These are phyloP conservation scores for Cornus controversa DNA, from an alignment of 148 eudicot species.

Conservation along the genomic window DNA sequence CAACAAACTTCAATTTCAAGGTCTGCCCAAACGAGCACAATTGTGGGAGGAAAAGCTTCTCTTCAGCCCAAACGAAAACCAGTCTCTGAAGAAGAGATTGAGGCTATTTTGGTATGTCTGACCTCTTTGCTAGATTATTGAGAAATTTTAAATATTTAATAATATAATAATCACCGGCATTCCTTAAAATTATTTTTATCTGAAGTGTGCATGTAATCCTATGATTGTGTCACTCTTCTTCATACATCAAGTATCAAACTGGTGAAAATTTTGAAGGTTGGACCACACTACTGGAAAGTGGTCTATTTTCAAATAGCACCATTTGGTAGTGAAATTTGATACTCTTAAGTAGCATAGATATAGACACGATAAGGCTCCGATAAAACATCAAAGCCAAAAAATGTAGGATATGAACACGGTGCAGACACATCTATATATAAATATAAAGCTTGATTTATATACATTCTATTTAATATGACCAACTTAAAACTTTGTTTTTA, in stretches of 20 bases:
- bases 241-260: neutral
- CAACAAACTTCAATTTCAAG: constrained; percentile 47
- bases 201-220: neutral
- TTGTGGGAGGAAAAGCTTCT: constrained; percentile 79
- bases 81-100: constrained; percentile 80
- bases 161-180: neutral
- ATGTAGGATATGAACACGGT: too few relatives aligned
- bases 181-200: neutral
- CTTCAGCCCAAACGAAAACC: constrained; percentile 85
- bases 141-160: neutral
- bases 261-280: neutral
- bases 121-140: neutral
- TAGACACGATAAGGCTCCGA: too few relatives aligned
- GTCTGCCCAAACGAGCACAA: constrained; percentile 42
- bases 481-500: too few relatives aligned
- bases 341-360: neutral
- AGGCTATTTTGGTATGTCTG: constrained; percentile 64
- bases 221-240: neutral
- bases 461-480: too few relatives aligned
- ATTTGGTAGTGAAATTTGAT: neutral
- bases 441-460: too few relatives aligned
- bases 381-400: too few relatives aligned
- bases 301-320: neutral
- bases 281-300: neutral
- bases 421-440: too few relatives aligned